These are phyloP conservation scores for Heracleum sosnowskyi DNA, from an alignment of 129 eudicot genomes.

Conservation along the genomic window DNA sequence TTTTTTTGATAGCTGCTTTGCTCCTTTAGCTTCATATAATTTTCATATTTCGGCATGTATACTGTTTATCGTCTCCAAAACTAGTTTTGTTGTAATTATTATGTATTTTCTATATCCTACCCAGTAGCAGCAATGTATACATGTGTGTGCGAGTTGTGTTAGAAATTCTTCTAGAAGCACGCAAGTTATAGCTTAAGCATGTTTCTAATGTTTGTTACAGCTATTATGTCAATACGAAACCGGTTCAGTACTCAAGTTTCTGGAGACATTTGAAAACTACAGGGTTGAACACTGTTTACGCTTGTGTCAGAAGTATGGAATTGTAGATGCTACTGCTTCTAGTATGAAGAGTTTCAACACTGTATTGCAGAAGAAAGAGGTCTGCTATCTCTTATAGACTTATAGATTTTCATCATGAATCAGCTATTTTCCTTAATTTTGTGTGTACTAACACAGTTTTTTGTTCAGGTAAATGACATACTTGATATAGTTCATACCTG, in stretches of 20 bases:
- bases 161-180: background rate
- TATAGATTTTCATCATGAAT: background rate
- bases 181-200: background rate
- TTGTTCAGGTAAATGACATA: slow-evolving; percentile 69
- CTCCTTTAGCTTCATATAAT: background rate
- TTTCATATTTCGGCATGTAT: background rate
- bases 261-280: slow-evolving; percentile 90
- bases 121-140: background rate
- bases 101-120: background rate
- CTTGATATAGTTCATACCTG: slow-evolving; percentile 57
- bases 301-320: slow-evolving; percentile 81
- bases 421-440: background rate
- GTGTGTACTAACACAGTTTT: background rate
- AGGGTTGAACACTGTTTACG: slow-evolving; percentile 90
- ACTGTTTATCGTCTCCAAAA: background rate
- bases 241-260: slow-evolving; percentile 65
- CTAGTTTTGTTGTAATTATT: background rate
- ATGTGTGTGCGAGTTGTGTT: background rate
- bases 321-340: slow-evolving; percentile 80
- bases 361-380: slow-evolving; percentile 58
- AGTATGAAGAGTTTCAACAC: slow-evolving; percentile 30
- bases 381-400: slow-evolving; percentile 16
- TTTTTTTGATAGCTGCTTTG: background rate
- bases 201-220: slow-evolving; percentile 38
- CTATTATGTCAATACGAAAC: slow-evolving; percentile 75